These are phyloP conservation scores for Chlamydomonas sphaeroides DNA, from an alignment of 139 green algal genomes.

Conservation along the genomic window DNA sequence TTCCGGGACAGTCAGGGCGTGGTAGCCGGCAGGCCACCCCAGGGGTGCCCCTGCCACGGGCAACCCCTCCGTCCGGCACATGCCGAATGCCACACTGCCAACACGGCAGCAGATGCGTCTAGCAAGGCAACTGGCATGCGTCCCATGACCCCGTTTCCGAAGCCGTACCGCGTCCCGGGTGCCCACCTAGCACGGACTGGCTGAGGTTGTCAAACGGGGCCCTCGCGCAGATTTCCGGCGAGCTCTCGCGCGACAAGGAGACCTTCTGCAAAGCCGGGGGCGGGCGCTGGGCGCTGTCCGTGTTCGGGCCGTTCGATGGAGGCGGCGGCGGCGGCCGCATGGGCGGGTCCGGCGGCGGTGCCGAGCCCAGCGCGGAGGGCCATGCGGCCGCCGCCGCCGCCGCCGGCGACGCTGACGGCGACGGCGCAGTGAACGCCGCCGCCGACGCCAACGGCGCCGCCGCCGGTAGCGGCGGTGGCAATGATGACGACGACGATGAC, in stretches of 20 bases:
- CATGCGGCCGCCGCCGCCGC: neutral
- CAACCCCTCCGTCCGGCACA: too few relatives aligned
- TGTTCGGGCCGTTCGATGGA: conserved; percentile 18
- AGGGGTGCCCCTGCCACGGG: too few relatives aligned
- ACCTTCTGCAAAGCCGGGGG: conserved; percentile 35
- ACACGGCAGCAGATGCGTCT: too few relatives aligned
- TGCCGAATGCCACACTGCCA: too few relatives aligned
- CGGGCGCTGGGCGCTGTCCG: conserved; percentile 19
- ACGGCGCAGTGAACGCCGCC: neutral
- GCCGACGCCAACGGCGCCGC: neutral
- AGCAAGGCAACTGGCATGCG: too few relatives aligned
- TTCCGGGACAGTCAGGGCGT: too few relatives aligned
- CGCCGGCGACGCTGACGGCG: neutral
- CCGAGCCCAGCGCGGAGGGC: neutral
- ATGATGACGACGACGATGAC: neutral
- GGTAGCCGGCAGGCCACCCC: too few relatives aligned
- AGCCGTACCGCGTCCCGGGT: too few relatives aligned
- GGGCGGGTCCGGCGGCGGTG: neutral
- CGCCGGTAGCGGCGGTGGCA: neutral
- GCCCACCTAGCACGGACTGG: too few relatives aligned
- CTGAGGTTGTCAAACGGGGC: too few relatives aligned
- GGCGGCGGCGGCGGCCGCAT: neutral
- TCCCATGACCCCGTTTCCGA: too few relatives aligned
- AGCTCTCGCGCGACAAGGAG: conserved; percentile 33
- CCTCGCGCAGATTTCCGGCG: conserved; percentile 23